Conservation (phyloP, 2,329 filamentous ascomycete genomes). For the Penicillium palitans region DNA sequence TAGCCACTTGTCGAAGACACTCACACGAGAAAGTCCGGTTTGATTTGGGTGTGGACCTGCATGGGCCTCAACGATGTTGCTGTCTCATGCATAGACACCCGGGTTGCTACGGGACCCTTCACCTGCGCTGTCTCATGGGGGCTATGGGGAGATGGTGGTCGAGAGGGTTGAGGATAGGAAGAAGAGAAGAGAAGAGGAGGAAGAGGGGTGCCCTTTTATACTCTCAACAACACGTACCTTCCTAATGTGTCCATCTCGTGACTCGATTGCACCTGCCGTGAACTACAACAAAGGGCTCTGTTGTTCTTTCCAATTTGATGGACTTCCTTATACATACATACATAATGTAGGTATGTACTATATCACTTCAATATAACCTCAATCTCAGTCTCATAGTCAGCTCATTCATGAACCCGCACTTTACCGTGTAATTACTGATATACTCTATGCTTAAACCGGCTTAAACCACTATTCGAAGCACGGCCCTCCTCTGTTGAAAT, state of each 20-base stretch:
- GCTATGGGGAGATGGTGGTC: background rate
- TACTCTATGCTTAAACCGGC: no score
- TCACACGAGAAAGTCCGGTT: background rate
- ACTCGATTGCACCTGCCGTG: background rate
- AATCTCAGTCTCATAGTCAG: no score
- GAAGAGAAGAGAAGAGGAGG: background rate
- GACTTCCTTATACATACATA: no score
- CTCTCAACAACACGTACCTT: background rate
- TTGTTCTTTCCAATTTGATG: background rate
- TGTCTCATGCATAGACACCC: background rate
- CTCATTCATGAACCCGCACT: no score
- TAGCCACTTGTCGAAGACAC: background rate
- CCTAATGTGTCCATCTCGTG: background rate
- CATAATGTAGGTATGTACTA: no score
- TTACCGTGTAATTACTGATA: no score
- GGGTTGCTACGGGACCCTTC: background rate
- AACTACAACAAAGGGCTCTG: background rate
- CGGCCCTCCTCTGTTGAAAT: no score
- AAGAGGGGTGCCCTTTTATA: background rate
- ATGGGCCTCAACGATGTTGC: background rate
- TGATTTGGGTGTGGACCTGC: background rate
- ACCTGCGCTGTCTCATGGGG: background rate
- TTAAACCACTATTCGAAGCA: no score
- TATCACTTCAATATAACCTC: no score
- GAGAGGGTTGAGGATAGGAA: background rate